Percentiles rank a stretch among this genome's conserved stretches.
These are phyloP conservation scores for Nicotiana paniculata DNA, from an alignment of 257 asterid genomes.

Conservation along the genomic window DNA sequence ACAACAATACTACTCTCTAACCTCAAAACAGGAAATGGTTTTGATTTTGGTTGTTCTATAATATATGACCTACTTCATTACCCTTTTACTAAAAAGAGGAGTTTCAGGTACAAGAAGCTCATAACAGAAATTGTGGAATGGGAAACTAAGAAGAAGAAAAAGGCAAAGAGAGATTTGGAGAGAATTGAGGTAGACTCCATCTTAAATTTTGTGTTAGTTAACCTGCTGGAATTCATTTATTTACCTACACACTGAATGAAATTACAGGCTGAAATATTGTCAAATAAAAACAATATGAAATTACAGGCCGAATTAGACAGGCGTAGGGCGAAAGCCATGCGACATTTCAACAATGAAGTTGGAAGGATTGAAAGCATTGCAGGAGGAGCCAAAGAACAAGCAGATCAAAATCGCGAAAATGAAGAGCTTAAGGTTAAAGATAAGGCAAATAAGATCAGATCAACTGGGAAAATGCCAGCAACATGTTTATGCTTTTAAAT, in stretches of 20 bases:
- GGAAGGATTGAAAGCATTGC: constrained; percentile 41
- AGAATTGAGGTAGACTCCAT: constrained; percentile 47
- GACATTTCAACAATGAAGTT: constrained; percentile 30
- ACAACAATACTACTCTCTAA: no score
- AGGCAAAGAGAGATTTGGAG: constrained; percentile 40
- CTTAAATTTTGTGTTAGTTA: background rate
- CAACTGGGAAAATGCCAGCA: constrained; percentile 67
- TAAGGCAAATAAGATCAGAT: constrained; percentile 63
- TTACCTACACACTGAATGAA: background rate
- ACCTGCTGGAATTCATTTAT: background rate
- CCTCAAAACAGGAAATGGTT: no score
- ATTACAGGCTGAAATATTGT: constrained; percentile 1
- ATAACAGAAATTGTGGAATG: constrained; percentile 39
- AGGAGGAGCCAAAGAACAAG: constrained; percentile 51
- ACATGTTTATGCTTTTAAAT: constrained; percentile 59
- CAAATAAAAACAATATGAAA: background rate
- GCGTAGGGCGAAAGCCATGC: constrained; percentile 38
- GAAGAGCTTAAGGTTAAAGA: constrained; percentile 64
- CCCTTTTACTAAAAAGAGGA: constrained; percentile 4
- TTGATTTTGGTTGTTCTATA: background rate
- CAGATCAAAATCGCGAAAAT: constrained; percentile 43
- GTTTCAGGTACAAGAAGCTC: constrained; percentile 62
- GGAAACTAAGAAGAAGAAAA: constrained; percentile 58
- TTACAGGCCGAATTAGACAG: constrained; percentile 70
- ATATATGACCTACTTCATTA: background rate